A percentile compares a stretch with the other conserved stretches of the same genome.
Conservation (phyloP, 2,329 filamentous ascomycete species). For the Neoarthrinium moseri region DNA sequence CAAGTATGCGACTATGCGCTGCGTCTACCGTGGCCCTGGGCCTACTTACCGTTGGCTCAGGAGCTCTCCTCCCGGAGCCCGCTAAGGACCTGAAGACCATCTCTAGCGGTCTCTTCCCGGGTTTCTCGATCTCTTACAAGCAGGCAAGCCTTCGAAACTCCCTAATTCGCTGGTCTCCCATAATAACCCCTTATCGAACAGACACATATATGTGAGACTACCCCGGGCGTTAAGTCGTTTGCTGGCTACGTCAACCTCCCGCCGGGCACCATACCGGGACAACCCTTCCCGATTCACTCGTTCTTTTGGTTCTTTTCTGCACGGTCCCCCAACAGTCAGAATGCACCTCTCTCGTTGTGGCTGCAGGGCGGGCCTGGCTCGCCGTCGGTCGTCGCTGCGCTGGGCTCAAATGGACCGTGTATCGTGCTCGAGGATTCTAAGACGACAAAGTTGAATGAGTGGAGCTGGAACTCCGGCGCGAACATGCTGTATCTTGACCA, state of each 20-base stretch:
- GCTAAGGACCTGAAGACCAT: too few relatives aligned
- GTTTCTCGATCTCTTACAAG: too few relatives aligned
- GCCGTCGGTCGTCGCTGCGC: slow-evolving; percentile 3
- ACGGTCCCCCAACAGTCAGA: slow-evolving; percentile 39
- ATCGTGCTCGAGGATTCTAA: slow-evolving; percentile 21
- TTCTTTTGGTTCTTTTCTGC: slow-evolving; percentile 49
- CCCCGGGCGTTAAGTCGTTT: slow-evolving; percentile 49
- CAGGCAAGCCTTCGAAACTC: too few relatives aligned
- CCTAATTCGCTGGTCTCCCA: too few relatives aligned
- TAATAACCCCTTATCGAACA: too few relatives aligned
- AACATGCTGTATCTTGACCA: slow-evolving; percentile 28
- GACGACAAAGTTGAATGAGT: slow-evolving; percentile 18
- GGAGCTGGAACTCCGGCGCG: slow-evolving; percentile 22
- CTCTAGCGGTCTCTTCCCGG: too few relatives aligned
- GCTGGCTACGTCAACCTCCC: slow-evolving; percentile 30
- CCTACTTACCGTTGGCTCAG: too few relatives aligned
- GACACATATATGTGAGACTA: slow-evolving; percentile 44
- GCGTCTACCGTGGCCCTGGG: too few relatives aligned
- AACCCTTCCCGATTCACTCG: slow-evolving; percentile 25
- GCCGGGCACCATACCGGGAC: slow-evolving; percentile 6
- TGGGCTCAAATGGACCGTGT: slow-evolving; percentile 34
- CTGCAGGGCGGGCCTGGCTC: slow-evolving; percentile 56
- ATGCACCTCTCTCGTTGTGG: slow-evolving; percentile 33
- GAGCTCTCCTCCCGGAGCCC: too few relatives aligned
- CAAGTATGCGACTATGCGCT: too few relatives aligned